Percentiles rank a stretch among this genome's conserved stretches.
phyloP scores from a whole-genome alignment of 2,329 filamentous ascomycete species.

The Phialophora tarda region DNA sequence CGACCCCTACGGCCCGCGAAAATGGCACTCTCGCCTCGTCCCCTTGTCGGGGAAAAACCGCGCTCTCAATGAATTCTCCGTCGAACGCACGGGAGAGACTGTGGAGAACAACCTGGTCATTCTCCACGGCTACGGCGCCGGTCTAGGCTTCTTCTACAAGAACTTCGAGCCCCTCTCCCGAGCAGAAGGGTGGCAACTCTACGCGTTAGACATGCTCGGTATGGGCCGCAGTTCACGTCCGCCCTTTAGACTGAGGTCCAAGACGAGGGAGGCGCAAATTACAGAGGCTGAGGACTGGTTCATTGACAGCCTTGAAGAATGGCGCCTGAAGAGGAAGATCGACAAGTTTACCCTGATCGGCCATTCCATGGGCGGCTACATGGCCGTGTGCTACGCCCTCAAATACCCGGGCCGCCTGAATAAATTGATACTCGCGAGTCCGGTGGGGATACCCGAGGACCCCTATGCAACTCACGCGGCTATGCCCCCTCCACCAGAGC shows the following conservation, averaged over 20 bases:
- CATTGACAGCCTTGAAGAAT: constrained; percentile 93
- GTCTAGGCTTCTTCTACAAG: constrained; percentile 96
- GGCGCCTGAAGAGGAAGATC: constrained; percentile 85
- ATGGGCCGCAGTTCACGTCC: constrained; percentile 91
- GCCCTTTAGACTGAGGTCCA: constrained; percentile 81
- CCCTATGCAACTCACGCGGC: constrained; percentile 83
- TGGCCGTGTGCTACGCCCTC: constrained; percentile 90
- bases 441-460: constrained; percentile 92
- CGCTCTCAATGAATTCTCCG: constrained; percentile 88
- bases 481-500: constrained; percentile 75
- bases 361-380: constrained; percentile 92
- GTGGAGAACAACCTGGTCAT: constrained; percentile 89
- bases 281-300: constrained; percentile 94
- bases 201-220: constrained; percentile 90
- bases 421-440: constrained; percentile 93
- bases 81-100: constrained; percentile 79
- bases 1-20: constrained; percentile 82
- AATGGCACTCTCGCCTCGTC: constrained; percentile 87
- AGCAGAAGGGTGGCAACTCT: constrained; percentile 81
- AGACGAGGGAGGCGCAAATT: constrained; percentile 79
- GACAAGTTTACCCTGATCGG: constrained; percentile 92
- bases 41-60: constrained; percentile 82
- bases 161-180: constrained; percentile 91
- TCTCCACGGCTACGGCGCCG: constrained; percentile 94
- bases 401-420: constrained; percentile 95